Evolutionary conservation across 768 basidiomycete genomes (phyloP), one percentile per base, ranked within the genome.

Genomic region (Russula compacta): DNA sequence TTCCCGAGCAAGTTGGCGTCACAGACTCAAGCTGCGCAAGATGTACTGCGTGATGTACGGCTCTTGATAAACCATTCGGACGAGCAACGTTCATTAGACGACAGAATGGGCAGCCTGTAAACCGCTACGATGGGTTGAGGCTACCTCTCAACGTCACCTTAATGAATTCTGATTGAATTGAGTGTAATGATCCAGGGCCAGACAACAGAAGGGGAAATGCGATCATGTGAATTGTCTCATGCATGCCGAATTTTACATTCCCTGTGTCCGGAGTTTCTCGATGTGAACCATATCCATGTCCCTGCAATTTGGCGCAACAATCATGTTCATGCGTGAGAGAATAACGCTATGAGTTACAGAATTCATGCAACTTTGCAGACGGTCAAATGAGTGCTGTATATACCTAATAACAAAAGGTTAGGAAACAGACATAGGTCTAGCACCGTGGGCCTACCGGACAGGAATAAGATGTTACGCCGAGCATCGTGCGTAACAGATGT

Each of bases 1-100:
- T 80, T 88, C 5, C 91, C 93, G 32, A 95, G 73, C 0, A 89
- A 81, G 50, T 84, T 87, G 6, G 86, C 84, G 43, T 90, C 73
- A 19, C 94, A 94, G 33, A 83, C 82, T 0, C 85, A 66, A 92
- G 83, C 17, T 92, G 72, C 0, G 89, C 75, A 10, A 92, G 12
- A 91, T 73, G 68, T 86, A 91, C 69, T 97, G 93, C 0, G 90
- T 88, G 19, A 95, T 83, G 70, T 86, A 95, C 1, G 91, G 92
- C 73, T 94, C 87, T 24, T 85, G 80, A 70, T 91, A 81, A 81
- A 3, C 82, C 82, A 49, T 77, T 79, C 29, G 70, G 71, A 59
- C 88, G 84, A n/a, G 84, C 83, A 38, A 83, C 71, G 69, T 81
- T 85, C 86, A 97, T 86, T 39, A 93, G 67, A 59, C 82, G 77